These are phyloP conservation scores for Lasiosphaeria miniovina DNA, from an alignment of 495 filamentous ascomycete genomes.

Conservation along the genomic window DNA sequence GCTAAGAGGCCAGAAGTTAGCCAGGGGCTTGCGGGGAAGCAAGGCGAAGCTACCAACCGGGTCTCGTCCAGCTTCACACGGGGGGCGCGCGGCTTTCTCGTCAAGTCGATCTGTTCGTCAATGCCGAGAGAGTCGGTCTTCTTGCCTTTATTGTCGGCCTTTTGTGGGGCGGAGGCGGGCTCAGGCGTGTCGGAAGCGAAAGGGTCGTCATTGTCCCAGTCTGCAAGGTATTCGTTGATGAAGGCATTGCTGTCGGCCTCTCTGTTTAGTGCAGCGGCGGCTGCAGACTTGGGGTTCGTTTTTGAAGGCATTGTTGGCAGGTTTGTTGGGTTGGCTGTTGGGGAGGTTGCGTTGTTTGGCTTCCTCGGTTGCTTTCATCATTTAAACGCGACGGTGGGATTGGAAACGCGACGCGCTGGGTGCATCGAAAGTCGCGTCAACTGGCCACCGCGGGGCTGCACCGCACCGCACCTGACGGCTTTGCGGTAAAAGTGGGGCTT, in stretches of 20 bases:
- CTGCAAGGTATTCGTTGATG: slow-evolving; percentile 26
- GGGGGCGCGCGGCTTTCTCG: slow-evolving; percentile 65
- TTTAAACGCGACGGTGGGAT: too few relatives aligned
- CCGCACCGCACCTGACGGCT: too few relatives aligned
- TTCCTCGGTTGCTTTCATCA: background rate
- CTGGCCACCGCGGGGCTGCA: too few relatives aligned
- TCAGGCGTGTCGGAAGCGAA: slow-evolving; percentile 33
- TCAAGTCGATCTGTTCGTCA: slow-evolving; percentile 81
- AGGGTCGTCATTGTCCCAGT: slow-evolving; percentile 33
- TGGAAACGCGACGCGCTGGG: too few relatives aligned
- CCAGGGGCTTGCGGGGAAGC: background rate
- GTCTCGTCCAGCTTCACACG: slow-evolving; percentile 82
- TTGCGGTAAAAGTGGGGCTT: too few relatives aligned
- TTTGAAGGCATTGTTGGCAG: slow-evolving; percentile 20
- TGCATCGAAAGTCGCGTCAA: too few relatives aligned
- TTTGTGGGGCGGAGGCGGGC: slow-evolving; percentile 19
- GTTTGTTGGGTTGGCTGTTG: background rate
- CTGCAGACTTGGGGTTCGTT: slow-evolving; percentile 3
- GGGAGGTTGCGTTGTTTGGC: slow-evolving; percentile 2
- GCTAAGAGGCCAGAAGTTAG: slow-evolving; percentile 36
- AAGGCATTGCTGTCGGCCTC: slow-evolving; percentile 15
- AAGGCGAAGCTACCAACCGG: slow-evolving; percentile 46
- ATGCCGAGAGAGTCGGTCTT: slow-evolving; percentile 58
- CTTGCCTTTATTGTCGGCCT: slow-evolving; percentile 31
- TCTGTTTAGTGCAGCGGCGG: background rate